phyloP scores from a whole-genome alignment of 495 filamentous ascomycete genomes.

The Talaromyces liani region DNA sequence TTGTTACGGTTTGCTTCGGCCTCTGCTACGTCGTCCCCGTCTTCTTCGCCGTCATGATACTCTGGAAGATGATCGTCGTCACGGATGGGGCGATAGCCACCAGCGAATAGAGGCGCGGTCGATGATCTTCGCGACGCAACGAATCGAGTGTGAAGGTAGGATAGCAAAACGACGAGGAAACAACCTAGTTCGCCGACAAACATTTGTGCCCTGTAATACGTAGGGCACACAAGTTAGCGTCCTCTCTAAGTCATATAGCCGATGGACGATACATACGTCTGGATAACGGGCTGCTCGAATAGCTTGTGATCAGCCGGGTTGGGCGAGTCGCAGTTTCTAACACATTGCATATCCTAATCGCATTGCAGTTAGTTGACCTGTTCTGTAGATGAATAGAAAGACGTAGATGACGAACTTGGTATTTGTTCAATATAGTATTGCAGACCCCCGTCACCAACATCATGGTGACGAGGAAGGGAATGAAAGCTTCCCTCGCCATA shows the following conservation, averaged over 20 bases:
- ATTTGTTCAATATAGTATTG: constrained; percentile 96
- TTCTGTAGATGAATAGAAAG: neutral
- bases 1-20: constrained; percentile 10
- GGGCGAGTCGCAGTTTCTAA: constrained; percentile 74
- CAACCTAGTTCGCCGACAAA: constrained; percentile 89
- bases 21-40: constrained; percentile 33
- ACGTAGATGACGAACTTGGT: constrained; percentile 53
- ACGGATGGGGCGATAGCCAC: constrained; percentile 59
- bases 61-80: constrained; percentile 17
- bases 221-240: neutral
- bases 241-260: neutral
- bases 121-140: constrained; percentile 27
- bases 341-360: constrained; percentile 86
- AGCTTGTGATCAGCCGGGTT: constrained; percentile 54
- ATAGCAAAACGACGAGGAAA: constrained; percentile 74
- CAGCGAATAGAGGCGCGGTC: constrained; percentile 36
- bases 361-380: neutral
- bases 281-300: constrained; percentile 94
- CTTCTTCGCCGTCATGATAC: constrained; percentile 30
- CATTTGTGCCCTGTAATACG: constrained; percentile 60
- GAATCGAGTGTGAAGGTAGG: constrained; percentile 56
- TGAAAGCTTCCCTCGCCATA: constrained; percentile 53
- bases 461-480: constrained; percentile 83
- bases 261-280: constrained; percentile 51
- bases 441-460: constrained; percentile 90